Evolutionary conservation across 1,284 basidiomycete genomes (phyloP).

Genomic region (Macrocystidia cucumis): DNA sequence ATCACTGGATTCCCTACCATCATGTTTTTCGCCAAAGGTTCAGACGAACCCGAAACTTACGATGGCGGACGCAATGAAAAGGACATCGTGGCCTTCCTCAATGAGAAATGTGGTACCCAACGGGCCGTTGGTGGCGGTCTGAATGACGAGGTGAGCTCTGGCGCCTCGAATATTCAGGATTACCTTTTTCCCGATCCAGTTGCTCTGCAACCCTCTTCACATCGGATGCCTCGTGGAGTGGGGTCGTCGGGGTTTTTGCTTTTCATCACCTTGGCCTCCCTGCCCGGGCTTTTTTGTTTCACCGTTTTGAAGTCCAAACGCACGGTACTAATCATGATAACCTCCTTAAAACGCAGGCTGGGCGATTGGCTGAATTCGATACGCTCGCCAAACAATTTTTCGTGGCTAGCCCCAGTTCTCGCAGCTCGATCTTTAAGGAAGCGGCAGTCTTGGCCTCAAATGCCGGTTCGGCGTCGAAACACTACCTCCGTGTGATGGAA

Average conservation of each 20-base stretch:
- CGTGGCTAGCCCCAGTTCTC: conserved; percentile 45
- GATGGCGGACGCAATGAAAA: conserved; percentile 59
- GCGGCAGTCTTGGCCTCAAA: conserved; percentile 40
- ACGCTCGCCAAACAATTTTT: conserved; percentile 75
- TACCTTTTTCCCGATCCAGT: background rate
- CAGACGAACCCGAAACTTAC: conserved; percentile 58
- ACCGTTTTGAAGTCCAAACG: background rate
- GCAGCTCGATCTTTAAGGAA: conserved; percentile 58
- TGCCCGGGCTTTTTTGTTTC: too few relatives aligned
- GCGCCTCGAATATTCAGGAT: conserved; percentile 1
- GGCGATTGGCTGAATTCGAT: conserved; percentile 77
- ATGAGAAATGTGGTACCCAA: conserved; percentile 85
- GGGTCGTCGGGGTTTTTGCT: too few relatives aligned
- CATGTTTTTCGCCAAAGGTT: conserved; percentile 86
- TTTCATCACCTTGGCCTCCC: too few relatives aligned
- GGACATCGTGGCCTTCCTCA: conserved; percentile 69
- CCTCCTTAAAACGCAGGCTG: conserved; percentile 45
- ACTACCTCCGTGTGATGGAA: conserved; percentile 91
- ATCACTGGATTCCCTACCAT: conserved; percentile 83
- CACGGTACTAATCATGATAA: conserved; percentile 3
- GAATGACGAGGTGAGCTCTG: conserved; percentile 50
- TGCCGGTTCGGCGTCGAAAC: conserved; percentile 51
- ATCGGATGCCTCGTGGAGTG: conserved; percentile 3
- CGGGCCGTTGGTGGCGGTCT: conserved; percentile 80
- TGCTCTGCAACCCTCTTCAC: background rate